These are phyloP conservation scores for Fonsecaea multimorphosa DNA, from an alignment of 2,329 filamentous ascomycete species.

Conservation along the genomic window DNA sequence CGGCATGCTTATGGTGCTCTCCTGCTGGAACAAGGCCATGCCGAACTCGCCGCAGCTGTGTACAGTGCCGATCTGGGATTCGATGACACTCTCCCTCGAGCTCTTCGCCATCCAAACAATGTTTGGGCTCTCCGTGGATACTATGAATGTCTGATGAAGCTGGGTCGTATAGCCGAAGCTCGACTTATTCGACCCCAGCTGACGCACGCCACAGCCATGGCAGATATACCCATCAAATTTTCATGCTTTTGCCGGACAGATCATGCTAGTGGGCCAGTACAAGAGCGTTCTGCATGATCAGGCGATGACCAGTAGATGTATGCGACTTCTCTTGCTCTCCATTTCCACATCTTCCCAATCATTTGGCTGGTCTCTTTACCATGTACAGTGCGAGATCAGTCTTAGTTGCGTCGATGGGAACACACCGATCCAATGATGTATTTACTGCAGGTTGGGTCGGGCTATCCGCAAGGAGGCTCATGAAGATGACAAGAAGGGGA, in stretches of 20 bases:
- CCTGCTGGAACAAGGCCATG: conserved; percentile 68
- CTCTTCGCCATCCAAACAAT: conserved; percentile 72
- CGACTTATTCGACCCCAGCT: conserved; percentile 58
- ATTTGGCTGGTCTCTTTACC: background rate
- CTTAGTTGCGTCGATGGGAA: background rate
- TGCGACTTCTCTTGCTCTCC: no score
- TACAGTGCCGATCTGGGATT: conserved; percentile 69
- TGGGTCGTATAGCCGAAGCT: conserved; percentile 59
- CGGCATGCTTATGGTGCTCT: conserved; percentile 74
- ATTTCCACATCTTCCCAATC: background rate
- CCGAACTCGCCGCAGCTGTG: conserved; percentile 61
- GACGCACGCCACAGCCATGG: conserved; percentile 59
- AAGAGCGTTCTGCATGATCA: background rate
- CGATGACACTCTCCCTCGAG: conserved; percentile 65
- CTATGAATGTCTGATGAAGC: conserved; percentile 68
- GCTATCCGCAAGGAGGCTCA: background rate
- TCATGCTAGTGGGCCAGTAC: background rate
- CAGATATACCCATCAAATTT: conserved; percentile 64
- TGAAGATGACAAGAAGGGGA: background rate
- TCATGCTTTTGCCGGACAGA: conserved; percentile 63
- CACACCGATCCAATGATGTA: background rate
- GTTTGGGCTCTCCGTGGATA: conserved; percentile 77
- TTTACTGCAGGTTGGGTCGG: no score
- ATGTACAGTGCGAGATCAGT: background rate
- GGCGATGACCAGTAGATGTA: background rate